Percentiles rank a stretch among this genome's conserved stretches.
Evolutionary conservation across 2,329 filamentous ascomycete species (phyloP).

Genomic region (Endoconidiophora polonica): DNA sequence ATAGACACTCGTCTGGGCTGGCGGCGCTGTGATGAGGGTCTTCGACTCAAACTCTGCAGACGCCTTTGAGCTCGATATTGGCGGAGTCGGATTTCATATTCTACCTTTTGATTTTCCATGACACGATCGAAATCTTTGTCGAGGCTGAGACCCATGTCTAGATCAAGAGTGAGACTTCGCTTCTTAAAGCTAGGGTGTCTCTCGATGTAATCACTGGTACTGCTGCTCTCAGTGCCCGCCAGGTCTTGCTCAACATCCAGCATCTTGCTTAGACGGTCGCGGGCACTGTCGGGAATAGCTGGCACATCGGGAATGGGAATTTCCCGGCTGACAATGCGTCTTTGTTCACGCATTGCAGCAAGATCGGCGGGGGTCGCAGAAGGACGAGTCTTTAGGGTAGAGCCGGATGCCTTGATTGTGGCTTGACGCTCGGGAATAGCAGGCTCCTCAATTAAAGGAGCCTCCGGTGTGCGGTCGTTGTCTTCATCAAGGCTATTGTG

Average conservation of each 20-base stretch:
- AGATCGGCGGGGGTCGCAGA: constrained; percentile 79
- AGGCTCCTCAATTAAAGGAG: constrained; percentile 36
- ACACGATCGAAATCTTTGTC: constrained; percentile 89
- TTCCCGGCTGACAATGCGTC: constrained; percentile 70
- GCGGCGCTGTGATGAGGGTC: not conserved
- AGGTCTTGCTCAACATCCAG: constrained; percentile 28
- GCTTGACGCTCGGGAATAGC: constrained; percentile 66
- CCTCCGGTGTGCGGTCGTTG: constrained; percentile 15
- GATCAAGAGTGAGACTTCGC: constrained; percentile 64
- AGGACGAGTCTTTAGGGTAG: constrained; percentile 73
- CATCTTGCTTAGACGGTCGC: constrained; percentile 39
- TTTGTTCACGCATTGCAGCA: constrained; percentile 67
- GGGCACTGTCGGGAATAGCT: constrained; percentile 20
- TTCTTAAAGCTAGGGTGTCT: constrained; percentile 62
- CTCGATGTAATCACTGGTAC: constrained; percentile 29
- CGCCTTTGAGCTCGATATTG: not conserved
- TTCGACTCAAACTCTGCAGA: constrained; percentile 2
- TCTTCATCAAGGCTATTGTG: constrained; percentile 17
- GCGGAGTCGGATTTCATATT: constrained; percentile 24
- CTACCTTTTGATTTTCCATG: constrained; percentile 93
- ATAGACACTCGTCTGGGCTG: constrained; percentile 6
- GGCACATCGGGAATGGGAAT: constrained; percentile 46
- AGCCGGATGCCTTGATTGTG: constrained; percentile 77
- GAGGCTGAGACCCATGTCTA: constrained; percentile 71
- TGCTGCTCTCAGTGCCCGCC: constrained; percentile 18